Evolutionary conservation across 1,139 yeast species (phyloP).

Genomic region (Hansenula sp.): DNA sequence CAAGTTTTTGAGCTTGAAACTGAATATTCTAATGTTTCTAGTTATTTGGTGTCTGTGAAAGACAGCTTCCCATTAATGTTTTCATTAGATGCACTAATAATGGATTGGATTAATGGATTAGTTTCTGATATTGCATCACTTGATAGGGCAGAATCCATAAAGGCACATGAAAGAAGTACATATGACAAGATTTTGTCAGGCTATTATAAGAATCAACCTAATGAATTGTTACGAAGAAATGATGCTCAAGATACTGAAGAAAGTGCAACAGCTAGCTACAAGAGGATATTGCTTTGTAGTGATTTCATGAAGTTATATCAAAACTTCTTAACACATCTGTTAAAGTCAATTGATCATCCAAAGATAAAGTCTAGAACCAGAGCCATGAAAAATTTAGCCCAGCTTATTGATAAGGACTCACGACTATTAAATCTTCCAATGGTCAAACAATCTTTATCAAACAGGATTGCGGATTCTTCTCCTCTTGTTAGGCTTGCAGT

Average conservation of each 20-base stretch:
- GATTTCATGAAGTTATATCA: constrained; percentile 38
- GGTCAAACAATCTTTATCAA: constrained; percentile 49
- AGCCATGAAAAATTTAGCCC: constrained; percentile 56
- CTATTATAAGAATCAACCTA: constrained; percentile 6
- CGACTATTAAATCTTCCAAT: constrained; percentile 42
- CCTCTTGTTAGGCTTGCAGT: constrained; percentile 76
- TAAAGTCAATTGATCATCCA: constrained; percentile 43
- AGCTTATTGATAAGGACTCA: constrained; percentile 48
- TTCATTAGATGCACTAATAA: constrained; percentile 8
- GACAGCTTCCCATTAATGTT: neutral
- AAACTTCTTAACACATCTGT: constrained; percentile 44
- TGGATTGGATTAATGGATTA: constrained; percentile 10
- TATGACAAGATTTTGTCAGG: neutral
- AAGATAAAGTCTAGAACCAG: constrained; percentile 61
- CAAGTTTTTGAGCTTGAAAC: constrained; percentile 14
- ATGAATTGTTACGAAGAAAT: neutral
- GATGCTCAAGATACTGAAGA: neutral
- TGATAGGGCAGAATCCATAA: too few species aligned
- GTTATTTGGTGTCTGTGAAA: neutral
- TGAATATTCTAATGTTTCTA: constrained; percentile 3
- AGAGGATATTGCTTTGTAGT: constrained; percentile 6
- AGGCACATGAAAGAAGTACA: too few species aligned
- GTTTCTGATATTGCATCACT: neutral
- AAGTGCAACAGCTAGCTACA: neutral
- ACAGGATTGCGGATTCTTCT: constrained; percentile 52